Base-by-base conservation (phyloP, 257 asterid genomes). In the Buddleja alternifolia region DNA sequence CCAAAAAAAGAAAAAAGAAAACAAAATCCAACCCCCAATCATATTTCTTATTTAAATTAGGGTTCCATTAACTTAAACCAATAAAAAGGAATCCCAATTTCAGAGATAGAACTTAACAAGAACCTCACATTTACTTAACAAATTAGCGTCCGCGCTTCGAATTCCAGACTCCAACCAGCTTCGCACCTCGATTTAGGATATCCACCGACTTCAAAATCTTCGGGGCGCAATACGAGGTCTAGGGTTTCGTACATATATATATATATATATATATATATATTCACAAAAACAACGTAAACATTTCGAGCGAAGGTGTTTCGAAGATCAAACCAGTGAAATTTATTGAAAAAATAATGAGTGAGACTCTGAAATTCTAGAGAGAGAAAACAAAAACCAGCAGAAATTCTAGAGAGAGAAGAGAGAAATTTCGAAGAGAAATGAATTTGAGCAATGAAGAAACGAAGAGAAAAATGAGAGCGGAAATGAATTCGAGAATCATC, bases 171-270 rank as follows among this genome's bases (percentile, higher is more conserved):
- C 11, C 15, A 63, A 14, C 17, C n/a, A 60, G 55, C 17, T 9
- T 36, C 24, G 37, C 20, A 54, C 59, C 32, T 19, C 32, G 71
- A 19, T 16, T 7, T 44, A 19, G 8, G 34, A 37, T 11, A 37
- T 2, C 47, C 34, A 10, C 47, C 47, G 50, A 71, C 66, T 62
- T 65, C 73, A 60, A 57, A 54, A 50, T 54, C 56, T 14, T 39
- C 59, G 68, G 29, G 72, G 69, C 72, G 48, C 34, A 57, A 64
- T 17, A 46, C 34, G 68, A 74, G 73, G 77, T 75, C 67, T 83
- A 82, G 83, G 84, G 87, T 74, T 77, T 64, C 52, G 63, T 17
- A 44, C 67, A 46, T 56, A 36, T 15, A n/a, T n/a, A n/a, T n/a
- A n/a, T n/a, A n/a, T n/a, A 48, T 7, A 40, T 10, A n/a, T n/a